Conservation (phyloP, 176 grass and related monocot species). For the Chloris gayana region DNA sequence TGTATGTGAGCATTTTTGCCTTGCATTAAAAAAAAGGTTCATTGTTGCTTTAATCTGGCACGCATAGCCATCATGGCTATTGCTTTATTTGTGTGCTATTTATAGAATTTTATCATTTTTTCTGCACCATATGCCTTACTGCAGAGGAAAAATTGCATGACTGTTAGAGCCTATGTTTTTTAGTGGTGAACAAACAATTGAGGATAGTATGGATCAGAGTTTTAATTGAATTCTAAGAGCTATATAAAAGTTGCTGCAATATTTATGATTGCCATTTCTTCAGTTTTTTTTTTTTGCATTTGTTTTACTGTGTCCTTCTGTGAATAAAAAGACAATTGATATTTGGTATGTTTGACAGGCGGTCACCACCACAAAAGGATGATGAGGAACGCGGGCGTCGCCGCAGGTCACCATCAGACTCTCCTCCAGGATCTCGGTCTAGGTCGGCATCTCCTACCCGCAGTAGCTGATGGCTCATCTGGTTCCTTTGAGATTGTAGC, state of each 20-base stretch:
- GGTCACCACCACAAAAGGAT: conserved; percentile 12
- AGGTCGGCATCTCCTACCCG: conserved; percentile 41
- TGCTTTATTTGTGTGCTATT: neutral
- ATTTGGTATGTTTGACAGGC: neutral
- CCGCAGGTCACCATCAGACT: conserved; percentile 25
- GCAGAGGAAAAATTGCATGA: too few relatives aligned
- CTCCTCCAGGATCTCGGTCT: conserved; percentile 48
- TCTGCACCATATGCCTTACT: too few relatives aligned
- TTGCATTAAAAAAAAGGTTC: neutral
- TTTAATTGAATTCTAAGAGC: too few relatives aligned
- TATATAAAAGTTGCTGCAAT: neutral
- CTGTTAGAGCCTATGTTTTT: too few relatives aligned
- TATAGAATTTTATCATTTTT: neutral
- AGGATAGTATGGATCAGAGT: neutral
- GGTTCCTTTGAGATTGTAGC: neutral
- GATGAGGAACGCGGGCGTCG: conserved; percentile 12
- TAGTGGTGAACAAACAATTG: too few relatives aligned
- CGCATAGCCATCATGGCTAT: neutral
- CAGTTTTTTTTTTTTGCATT: neutral
- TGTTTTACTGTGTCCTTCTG: too few relatives aligned
- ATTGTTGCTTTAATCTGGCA: neutral
- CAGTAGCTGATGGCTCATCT: conserved; percentile 19
- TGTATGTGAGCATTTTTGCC: neutral
- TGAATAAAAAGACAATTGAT: neutral
- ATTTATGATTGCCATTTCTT: neutral